Conservation (phyloP, 2,329 filamentous ascomycete genomes). For the Teratosphaeria epicoccoides region DNA sequence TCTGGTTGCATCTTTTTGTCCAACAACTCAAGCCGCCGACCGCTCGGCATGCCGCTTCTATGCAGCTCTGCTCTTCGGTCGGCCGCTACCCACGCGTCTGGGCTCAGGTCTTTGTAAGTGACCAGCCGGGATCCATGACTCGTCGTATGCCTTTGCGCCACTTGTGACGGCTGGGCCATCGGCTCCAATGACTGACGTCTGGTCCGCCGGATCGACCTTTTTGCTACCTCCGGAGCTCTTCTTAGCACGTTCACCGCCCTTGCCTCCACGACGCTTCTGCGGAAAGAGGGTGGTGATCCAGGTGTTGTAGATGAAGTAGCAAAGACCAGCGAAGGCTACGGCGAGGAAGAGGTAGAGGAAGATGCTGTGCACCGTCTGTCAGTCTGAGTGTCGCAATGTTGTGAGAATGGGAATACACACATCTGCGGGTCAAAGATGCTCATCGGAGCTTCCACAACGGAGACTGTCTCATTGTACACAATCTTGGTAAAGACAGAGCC, state of each 20-base stretch:
- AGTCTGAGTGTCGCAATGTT: background rate
- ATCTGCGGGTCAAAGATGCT: constrained; percentile 6
- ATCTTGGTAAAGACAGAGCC: constrained; percentile 64
- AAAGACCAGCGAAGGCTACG: constrained; percentile 63
- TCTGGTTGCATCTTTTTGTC: background rate
- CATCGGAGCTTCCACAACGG: constrained; percentile 75
- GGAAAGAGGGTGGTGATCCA: constrained; percentile 96
- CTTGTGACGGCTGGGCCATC: constrained; percentile 60
- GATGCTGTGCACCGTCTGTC: constrained; percentile 50
- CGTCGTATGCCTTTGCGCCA: constrained; percentile 68
- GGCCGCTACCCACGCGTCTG: constrained; percentile 46
- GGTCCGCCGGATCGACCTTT: constrained; percentile 52
- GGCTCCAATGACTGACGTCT: constrained; percentile 54
- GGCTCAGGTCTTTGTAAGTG: constrained; percentile 80
- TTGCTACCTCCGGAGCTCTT: constrained; percentile 52
- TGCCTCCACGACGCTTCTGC: constrained; percentile 54
- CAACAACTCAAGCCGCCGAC: background rate
- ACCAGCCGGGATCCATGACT: constrained; percentile 84
- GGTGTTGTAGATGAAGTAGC: constrained; percentile 96
- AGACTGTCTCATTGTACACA: constrained; percentile 72
- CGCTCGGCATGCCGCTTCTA: background rate
- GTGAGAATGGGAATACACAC: background rate
- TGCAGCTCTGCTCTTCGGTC: constrained; percentile 28
- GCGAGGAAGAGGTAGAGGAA: constrained; percentile 94
- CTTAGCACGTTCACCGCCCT: constrained; percentile 56